Evolutionary conservation across 1,139 yeast genomes (phyloP).

Genomic region (Geotrichum carabidarum): DNA sequence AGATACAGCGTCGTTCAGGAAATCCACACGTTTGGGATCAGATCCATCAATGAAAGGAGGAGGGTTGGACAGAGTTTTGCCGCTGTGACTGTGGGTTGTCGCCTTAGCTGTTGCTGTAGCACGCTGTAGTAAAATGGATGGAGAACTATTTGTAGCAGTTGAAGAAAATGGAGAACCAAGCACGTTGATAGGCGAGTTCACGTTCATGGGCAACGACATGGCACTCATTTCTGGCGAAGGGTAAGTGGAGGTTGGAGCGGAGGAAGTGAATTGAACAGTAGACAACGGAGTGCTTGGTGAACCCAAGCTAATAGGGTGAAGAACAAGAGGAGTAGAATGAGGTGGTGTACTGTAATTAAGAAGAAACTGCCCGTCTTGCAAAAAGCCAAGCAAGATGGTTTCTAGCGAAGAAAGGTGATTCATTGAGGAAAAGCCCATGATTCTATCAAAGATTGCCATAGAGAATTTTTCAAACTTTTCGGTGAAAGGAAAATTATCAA

Average conservation of each 20-base stretch:
- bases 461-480: constrained; percentile 25
- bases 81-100: constrained; percentile 5
- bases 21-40: constrained; percentile 21
- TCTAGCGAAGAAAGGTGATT: constrained; percentile 28
- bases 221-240: constrained; percentile 28
- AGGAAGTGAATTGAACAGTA: constrained; percentile 13
- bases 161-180: constrained; percentile 12
- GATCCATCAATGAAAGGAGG: constrained; percentile 15
- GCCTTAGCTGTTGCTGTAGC: constrained; percentile 16
- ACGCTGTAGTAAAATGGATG: constrained; percentile 17
- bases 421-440: constrained; percentile 23
- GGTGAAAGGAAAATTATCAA: constrained; percentile 25
- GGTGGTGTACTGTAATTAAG: constrained; percentile 1
- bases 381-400: constrained; percentile 23
- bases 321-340: constrained; percentile 11
- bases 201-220: constrained; percentile 22
- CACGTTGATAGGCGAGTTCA: constrained; percentile 4
- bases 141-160: constrained; percentile 6
- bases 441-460: constrained; percentile 23
- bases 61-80: constrained; percentile 11
- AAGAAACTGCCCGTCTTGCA: constrained; percentile 31
- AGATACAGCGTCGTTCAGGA: constrained; percentile 22
- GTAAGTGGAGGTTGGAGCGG: constrained; percentile 26
- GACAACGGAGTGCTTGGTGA: constrained; percentile 14
- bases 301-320: constrained; percentile 9